Base-by-base conservation (phyloP, 2,329 filamentous ascomycete genomes). In the Falciphora oryzae region DNA sequence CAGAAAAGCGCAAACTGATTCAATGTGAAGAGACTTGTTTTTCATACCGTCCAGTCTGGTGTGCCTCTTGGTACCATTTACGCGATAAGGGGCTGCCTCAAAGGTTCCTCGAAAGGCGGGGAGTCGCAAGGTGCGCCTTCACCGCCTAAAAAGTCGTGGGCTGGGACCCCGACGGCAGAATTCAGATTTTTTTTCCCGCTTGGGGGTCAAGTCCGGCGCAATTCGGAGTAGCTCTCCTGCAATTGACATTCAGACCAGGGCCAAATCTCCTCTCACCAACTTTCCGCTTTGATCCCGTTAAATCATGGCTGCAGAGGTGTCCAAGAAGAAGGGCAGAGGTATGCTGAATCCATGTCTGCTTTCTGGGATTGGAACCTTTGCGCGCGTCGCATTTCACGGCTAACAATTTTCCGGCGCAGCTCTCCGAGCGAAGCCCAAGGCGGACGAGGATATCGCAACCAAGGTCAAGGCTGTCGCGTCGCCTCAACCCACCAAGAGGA, bases 321-420 rank as follows among this genome's bases (percentile, higher is more conserved):
- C 69, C 62, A 70, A 70, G 65, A 70, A 66, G 60, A 73, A 72
- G 56, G 67, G 71, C 3, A 72, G 71, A 68, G 70, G 71, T 71
- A 59, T 18, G 58, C 10, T n/a, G n/a, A 4, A 4, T 25, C 27
- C 27, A 18, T 29, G 57, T 11, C 25, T 16, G n/a, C 10, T 31
- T 58, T 14, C 14, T 28, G 22, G 18, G 22, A n/a, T 53, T n/a
- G 18, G 6, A n/a, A 53, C 44, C 8, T 18, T 53, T 53, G 18
- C 22, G 18, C 22, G 44, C 44, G 18, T n/a, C 18, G 44, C 44
- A 11, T 8, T 53, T 13, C 44, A 6, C 18, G 2, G 22, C 44
- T 53, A n/a, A 53, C 44, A 4, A 53, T 53, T 53, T n/a, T 59
- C 14, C 38, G 27, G 22, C 5, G 29, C 53, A 64, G 63, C 63